These are phyloP conservation scores for Colletotrichum karsti DNA, from an alignment of 2,329 filamentous ascomycete genomes.

Conservation along the genomic window DNA sequence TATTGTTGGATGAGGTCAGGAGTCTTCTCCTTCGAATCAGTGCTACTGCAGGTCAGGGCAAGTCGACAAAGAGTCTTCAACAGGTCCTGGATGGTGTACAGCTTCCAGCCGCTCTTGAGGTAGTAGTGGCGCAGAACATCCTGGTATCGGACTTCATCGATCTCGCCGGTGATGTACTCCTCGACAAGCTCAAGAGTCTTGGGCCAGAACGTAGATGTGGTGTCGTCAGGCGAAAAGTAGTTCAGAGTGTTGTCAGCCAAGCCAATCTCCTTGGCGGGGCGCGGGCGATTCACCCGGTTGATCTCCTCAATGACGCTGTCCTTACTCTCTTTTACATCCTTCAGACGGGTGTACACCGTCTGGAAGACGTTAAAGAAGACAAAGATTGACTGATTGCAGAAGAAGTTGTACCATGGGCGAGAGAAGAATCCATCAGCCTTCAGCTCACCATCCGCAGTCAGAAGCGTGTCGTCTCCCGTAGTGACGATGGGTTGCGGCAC, in stretches of 20 bases:
- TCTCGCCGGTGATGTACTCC: conserved; percentile 82
- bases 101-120: conserved; percentile 87
- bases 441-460: conserved; percentile 68
- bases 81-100: conserved; percentile 93
- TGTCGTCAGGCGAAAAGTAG: conserved; percentile 75
- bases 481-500: conserved; percentile 65
- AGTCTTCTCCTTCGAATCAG: conserved; percentile 92
- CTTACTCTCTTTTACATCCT: conserved; percentile 84
- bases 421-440: conserved; percentile 84
- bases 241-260: conserved; percentile 82
- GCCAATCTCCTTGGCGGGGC: conserved; percentile 84
- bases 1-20: conserved; percentile 90
- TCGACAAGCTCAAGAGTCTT: conserved; percentile 88
- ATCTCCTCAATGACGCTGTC: conserved; percentile 78
- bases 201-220: conserved; percentile 78
- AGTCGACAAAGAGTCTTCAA: conserved; percentile 83
- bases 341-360: conserved; percentile 85
- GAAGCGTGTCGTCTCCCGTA: conserved; percentile 61
- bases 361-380: conserved; percentile 96
- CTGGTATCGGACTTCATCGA: conserved; percentile 86
- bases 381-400: conserved; percentile 89
- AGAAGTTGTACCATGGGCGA: conserved; percentile 86
- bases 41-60: conserved; percentile 82
- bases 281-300: conserved; percentile 74
- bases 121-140: conserved; percentile 93